Conservation (phyloP, 2,329 filamentous ascomycete species). For the Amauroascus niger region DNA sequence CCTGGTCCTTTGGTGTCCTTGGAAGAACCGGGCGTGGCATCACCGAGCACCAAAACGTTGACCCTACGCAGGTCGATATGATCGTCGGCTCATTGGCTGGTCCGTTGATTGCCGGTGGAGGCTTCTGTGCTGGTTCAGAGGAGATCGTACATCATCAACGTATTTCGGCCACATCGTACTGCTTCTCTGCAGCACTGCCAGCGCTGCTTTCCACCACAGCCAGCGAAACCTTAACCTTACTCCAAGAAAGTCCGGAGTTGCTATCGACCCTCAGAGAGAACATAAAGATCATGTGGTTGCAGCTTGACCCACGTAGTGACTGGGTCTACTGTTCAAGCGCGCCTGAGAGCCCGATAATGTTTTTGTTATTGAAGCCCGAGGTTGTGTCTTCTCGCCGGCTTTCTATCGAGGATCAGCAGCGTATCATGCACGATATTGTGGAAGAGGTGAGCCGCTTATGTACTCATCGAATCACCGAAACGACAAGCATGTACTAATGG, state of each 20-base stretch:
- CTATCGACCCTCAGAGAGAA: constrained; percentile 72
- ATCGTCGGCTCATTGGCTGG: constrained; percentile 88
- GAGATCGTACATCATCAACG: constrained; percentile 96
- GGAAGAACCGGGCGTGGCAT: constrained; percentile 84
- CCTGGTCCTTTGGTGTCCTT: constrained; percentile 91
- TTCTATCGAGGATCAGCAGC: constrained; percentile 66
- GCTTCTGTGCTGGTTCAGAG: constrained; percentile 84
- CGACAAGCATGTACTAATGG: background rate
- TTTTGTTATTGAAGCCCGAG: constrained; percentile 74
- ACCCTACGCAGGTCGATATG: constrained; percentile 90
- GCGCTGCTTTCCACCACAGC: constrained; percentile 93
- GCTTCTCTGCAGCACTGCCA: constrained; percentile 87
- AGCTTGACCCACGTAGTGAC: constrained; percentile 86
- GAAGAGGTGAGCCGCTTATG: constrained; percentile 61
- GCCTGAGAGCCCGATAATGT: constrained; percentile 74
- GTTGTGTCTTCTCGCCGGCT: constrained; percentile 62
- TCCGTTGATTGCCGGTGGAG: constrained; percentile 81
- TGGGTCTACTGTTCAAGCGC: constrained; percentile 79
- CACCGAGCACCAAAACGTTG: constrained; percentile 94
- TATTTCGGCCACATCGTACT: constrained; percentile 84
- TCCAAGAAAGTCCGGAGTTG: constrained; percentile 80
- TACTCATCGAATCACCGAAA: background rate
- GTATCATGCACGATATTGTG: constrained; percentile 78
- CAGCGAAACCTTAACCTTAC: constrained; percentile 74
- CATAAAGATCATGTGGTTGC: constrained; percentile 71